Evolutionary conservation across 768 basidiomycete species (phyloP).

Genomic region (Strobilomyces confusus): DNA sequence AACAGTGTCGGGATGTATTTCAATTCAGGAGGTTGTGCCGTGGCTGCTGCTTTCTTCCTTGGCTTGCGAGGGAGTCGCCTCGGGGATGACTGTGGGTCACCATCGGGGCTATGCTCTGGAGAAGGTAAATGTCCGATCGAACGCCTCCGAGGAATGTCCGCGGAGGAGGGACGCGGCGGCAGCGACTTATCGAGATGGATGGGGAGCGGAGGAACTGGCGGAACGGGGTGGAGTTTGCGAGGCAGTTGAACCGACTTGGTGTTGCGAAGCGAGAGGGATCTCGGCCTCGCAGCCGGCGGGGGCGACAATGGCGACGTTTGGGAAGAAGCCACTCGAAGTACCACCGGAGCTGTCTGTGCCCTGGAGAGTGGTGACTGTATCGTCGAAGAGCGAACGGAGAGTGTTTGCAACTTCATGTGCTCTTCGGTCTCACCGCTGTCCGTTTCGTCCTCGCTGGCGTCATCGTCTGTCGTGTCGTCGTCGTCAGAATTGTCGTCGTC

Average conservation of each 20-base stretch:
- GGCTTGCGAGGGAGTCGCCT: slow-evolving; percentile 27
- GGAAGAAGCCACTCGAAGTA: neutral
- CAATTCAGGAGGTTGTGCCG: slow-evolving; percentile 72
- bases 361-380: neutral
- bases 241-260: slow-evolving; percentile 43
- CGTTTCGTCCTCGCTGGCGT: slow-evolving; percentile 37
- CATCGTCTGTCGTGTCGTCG: slow-evolving; percentile 37
- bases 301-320: slow-evolving; percentile 6
- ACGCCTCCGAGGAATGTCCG: slow-evolving; percentile 12
- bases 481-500: slow-evolving; percentile 33
- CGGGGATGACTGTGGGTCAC: slow-evolving; percentile 3
- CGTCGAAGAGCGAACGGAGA: neutral
- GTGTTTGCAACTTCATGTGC: slow-evolving; percentile 1
- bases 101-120: neutral
- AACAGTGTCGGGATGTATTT: slow-evolving; percentile 74
- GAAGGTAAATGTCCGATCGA: slow-evolving; percentile 13
- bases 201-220: slow-evolving; percentile 39
- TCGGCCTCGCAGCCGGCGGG: slow-evolving; percentile 11
- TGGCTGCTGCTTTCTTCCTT: slow-evolving; percentile 40
- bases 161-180: slow-evolving; percentile 31
- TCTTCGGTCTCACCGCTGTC: slow-evolving; percentile 14
- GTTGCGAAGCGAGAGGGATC: slow-evolving; percentile 45
- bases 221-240: slow-evolving; percentile 23
- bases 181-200: slow-evolving; percentile 39
- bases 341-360: neutral